phyloP scores from a whole-genome alignment of 352 stramenopile genomes.

The Phytopythium delawarense region DNA sequence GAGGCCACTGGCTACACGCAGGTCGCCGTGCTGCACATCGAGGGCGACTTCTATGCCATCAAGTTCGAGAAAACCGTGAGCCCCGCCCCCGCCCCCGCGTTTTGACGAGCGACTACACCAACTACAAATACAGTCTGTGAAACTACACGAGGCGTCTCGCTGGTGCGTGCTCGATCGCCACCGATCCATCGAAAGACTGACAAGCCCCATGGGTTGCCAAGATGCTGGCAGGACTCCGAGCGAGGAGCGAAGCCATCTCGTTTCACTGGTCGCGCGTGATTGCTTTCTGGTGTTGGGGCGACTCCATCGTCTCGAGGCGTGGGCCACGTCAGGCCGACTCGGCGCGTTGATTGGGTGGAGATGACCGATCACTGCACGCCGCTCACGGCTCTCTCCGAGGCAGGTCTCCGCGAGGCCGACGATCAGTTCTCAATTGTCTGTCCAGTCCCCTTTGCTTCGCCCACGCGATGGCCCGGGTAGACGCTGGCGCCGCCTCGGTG shows the following conservation, averaged over 20 bases:
- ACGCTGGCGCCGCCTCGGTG: neutral
- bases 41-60: constrained; percentile 21
- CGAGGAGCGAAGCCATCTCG: neutral
- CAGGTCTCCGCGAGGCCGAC: neutral
- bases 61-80: constrained; percentile 22
- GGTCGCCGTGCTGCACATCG: constrained; percentile 12
- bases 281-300: neutral
- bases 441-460: no score
- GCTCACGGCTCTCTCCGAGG: neutral
- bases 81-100: neutral
- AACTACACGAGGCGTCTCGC: no score
- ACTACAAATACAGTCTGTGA: neutral
- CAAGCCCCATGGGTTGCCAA: no score
- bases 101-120: neutral
- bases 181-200: no score
- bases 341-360: neutral
- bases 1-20: constrained; percentile 20
- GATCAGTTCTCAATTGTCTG: neutral
- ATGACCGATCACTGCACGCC: neutral
- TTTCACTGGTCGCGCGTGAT: neutral
- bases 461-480: neutral
- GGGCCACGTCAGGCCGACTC: neutral
- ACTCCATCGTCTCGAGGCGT: neutral
- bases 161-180: no score
- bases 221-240: no score